Conservation (phyloP, 805 yeast genomes). For the Lachancea lanzarotensis region DNA sequence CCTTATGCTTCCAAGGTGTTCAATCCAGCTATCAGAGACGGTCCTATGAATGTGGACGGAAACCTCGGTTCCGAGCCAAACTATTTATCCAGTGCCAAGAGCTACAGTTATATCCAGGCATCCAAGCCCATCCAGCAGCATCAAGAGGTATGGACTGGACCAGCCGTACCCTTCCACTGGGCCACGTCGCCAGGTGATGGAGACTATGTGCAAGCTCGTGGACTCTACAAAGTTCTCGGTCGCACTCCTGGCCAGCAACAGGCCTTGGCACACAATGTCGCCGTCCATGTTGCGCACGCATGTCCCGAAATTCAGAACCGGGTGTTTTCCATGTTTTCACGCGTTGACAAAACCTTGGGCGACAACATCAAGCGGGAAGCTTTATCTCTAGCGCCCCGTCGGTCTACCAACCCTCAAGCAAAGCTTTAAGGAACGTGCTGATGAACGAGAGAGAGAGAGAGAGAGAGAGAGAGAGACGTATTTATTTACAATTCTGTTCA, state of each 20-base stretch:
- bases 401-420: constrained; percentile 9
- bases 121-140: constrained; percentile 44
- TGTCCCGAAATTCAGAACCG: constrained; percentile 69
- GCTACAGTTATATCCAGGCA: constrained; percentile 28
- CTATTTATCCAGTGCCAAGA: constrained; percentile 51
- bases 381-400: constrained; percentile 13
- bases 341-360: constrained; percentile 67
- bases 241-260: constrained; percentile 77
- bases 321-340: constrained; percentile 67
- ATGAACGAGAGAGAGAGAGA: neutral
- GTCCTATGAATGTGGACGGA: constrained; percentile 62
- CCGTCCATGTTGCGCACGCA: constrained; percentile 66
- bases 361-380: constrained; percentile 59
- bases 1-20: constrained; percentile 54
- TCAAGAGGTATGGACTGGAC: constrained; percentile 77
- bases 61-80: constrained; percentile 76
- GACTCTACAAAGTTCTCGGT: constrained; percentile 71
- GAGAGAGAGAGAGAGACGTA: neutral
- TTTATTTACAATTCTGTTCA: neutral
- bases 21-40: constrained; percentile 77
- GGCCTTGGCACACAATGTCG: constrained; percentile 76
- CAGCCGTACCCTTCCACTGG: constrained; percentile 88
- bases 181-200: constrained; percentile 49
- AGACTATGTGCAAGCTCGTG: constrained; percentile 75
- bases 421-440: constrained; percentile 9